These are phyloP conservation scores for Mortierella polycephala DNA, from an alignment of 371 early-diverging fungal genomes.

Conservation along the genomic window DNA sequence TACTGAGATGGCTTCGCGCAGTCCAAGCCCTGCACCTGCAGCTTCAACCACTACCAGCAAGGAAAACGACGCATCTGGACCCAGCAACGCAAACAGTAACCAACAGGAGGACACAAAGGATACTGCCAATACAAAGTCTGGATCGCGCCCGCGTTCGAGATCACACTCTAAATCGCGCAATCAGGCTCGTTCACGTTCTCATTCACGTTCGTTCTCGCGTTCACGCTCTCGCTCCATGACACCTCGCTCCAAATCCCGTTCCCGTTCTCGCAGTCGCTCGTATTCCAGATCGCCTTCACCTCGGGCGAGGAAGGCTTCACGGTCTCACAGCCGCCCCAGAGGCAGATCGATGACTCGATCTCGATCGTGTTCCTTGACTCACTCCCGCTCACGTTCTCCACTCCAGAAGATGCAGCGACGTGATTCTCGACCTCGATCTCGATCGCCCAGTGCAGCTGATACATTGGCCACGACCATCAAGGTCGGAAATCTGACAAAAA, in stretches of 20 bases:
- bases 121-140: background rate
- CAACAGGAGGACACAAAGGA: constrained; percentile 7
- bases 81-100: constrained; percentile 3
- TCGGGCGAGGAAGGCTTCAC: constrained; percentile 14
- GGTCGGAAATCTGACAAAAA: constrained; percentile 52
- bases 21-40: constrained; percentile 27
- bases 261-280: constrained; percentile 43
- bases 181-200: constrained; percentile 37
- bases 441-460: constrained; percentile 9
- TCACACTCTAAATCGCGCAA: constrained; percentile 15
- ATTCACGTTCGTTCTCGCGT: constrained; percentile 35
- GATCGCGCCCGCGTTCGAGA: constrained; percentile 33
- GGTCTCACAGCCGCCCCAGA: constrained; percentile 30
- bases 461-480: constrained; percentile 31
- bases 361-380: constrained; percentile 29
- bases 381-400: constrained; percentile 30
- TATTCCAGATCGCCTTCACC: constrained; percentile 36
- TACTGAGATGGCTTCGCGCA: constrained; percentile 46
- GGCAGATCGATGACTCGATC: constrained; percentile 35
- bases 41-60: constrained; percentile 1
- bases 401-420: constrained; percentile 16
- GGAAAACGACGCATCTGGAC: constrained; percentile 6
- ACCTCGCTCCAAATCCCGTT: constrained; percentile 29
- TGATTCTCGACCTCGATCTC: constrained; percentile 15
- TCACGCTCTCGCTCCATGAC: constrained; percentile 29